Conservation (phyloP, 1,284 basidiomycete genomes). For the Cyathus olla region DNA sequence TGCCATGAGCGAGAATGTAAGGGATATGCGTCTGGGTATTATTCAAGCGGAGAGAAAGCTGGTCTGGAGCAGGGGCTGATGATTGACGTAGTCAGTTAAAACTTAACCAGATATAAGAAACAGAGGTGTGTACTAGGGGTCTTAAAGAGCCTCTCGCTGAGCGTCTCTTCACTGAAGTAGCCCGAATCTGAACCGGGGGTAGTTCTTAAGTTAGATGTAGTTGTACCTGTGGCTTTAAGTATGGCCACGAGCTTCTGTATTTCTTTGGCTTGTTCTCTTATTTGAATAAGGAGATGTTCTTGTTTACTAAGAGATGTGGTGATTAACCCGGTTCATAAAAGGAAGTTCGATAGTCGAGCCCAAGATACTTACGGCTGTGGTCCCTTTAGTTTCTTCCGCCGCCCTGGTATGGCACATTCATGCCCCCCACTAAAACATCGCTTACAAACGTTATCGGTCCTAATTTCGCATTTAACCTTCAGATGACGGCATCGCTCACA, state of each 20-base stretch:
- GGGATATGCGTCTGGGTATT: constrained; percentile 63
- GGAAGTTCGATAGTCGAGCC: constrained; percentile 1
- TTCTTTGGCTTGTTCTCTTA: constrained; percentile 75
- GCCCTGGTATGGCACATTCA: constrained; percentile 81
- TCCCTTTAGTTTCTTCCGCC: constrained; percentile 65
- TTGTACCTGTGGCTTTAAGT: constrained; percentile 55
- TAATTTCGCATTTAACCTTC: constrained; percentile 83
- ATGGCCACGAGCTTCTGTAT: constrained; percentile 76
- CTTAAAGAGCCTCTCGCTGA: too few species aligned
- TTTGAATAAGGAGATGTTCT: constrained; percentile 78
- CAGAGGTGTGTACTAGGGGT: constrained; percentile 43
- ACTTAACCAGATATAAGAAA: constrained; percentile 25
- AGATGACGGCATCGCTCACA: constrained; percentile 81
- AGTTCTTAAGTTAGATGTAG: constrained; percentile 7
- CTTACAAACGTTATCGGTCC: constrained; percentile 75
- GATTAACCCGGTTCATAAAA: background rate
- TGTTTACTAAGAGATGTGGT: constrained; percentile 64
- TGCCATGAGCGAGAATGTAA: constrained; percentile 74
- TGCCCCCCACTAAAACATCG: constrained; percentile 74
- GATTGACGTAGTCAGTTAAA: background rate
- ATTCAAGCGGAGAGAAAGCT: constrained; percentile 22
- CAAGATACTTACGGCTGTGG: constrained; percentile 73
- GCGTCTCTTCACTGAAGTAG: too few species aligned
- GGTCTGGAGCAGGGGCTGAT: constrained; percentile 53
- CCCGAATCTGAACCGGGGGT: too few species aligned